phyloP scores from a whole-genome alignment of 495 filamentous ascomycete species.

The Sporormia fimetaria region DNA sequence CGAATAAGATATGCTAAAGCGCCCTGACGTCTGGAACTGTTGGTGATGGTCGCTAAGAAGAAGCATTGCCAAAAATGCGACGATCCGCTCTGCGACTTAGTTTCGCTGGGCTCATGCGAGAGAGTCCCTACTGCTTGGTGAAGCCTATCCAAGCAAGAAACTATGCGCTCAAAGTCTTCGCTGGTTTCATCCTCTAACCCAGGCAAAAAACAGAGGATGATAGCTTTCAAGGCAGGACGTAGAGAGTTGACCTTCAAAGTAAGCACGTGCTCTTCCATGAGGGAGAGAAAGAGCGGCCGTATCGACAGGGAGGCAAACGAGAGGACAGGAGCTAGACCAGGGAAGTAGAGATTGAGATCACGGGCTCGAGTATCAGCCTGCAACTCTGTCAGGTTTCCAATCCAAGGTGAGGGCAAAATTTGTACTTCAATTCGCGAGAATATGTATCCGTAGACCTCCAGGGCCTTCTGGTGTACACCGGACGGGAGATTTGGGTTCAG shows the following conservation, averaged over 20 bases:
- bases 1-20: conserved; percentile 75
- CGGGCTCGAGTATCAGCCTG: conserved; percentile 58
- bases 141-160: conserved; percentile 66
- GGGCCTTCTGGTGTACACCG: conserved; percentile 94
- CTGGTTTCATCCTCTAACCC: conserved; percentile 92
- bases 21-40: conserved; percentile 67
- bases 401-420: conserved; percentile 28
- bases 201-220: conserved; percentile 74
- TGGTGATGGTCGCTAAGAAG: conserved; percentile 85
- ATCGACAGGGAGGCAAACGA: conserved; percentile 89
- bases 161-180: conserved; percentile 87
- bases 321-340: conserved; percentile 75
- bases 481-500: conserved; percentile 86
- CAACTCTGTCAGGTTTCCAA: conserved; percentile 22
- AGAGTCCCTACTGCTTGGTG: conserved; percentile 46
- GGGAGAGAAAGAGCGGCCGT: conserved; percentile 66
- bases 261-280: conserved; percentile 72
- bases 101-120: conserved; percentile 24
- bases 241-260: conserved; percentile 56
- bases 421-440: conserved; percentile 61
- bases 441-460: conserved; percentile 86
- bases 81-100: conserved; percentile 51
- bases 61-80: conserved; percentile 98
- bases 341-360: conserved; percentile 79
- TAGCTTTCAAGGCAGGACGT: conserved; percentile 77